phyloP scores from a whole-genome alignment of 1,139 yeast species.

The Candida labiduridarum region DNA sequence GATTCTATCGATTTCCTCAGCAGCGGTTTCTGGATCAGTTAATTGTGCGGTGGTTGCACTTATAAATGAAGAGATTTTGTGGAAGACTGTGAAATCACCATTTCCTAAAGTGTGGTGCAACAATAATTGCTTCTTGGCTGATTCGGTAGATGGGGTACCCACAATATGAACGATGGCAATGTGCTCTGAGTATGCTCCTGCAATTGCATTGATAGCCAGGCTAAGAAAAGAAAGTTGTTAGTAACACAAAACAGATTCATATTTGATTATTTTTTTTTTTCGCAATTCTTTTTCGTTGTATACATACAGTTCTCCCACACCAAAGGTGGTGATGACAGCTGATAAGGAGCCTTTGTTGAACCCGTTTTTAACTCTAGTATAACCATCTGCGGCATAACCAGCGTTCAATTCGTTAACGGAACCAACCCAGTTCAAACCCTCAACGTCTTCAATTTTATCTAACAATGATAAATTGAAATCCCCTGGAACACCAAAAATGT shows the following conservation, averaged over 20 bases:
- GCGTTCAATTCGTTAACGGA: slow-evolving; percentile 47
- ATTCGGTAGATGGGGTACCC: slow-evolving; percentile 42
- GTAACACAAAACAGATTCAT: not conserved
- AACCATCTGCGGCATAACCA: slow-evolving; percentile 48
- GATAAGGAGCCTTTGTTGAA: slow-evolving; percentile 32
- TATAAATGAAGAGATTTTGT: slow-evolving; percentile 61
- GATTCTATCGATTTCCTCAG: slow-evolving; percentile 71
- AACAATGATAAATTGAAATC: slow-evolving; percentile 41
- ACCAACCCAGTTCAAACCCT: slow-evolving; percentile 43
- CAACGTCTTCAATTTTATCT: slow-evolving; percentile 42
- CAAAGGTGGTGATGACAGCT: slow-evolving; percentile 44
- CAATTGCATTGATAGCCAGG: slow-evolving; percentile 43
- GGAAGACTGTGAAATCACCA: slow-evolving; percentile 50
- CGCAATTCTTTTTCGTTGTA: not conserved
- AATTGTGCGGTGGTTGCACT: slow-evolving; percentile 67
- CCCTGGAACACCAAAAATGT: slow-evolving; percentile 48
- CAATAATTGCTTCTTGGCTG: slow-evolving; percentile 41
- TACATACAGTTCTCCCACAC: slow-evolving; percentile 29
- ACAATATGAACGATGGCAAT: slow-evolving; percentile 44
- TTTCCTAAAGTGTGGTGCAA: slow-evolving; percentile 50
- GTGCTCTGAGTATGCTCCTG: slow-evolving; percentile 46
- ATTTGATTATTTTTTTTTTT: not conserved
- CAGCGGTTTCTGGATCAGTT: slow-evolving; percentile 63
- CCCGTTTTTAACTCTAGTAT: slow-evolving; percentile 26
- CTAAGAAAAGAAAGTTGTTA: not conserved